Conservation (phyloP, 148 eudicot species). For the Polygonum aviculare region DNA sequence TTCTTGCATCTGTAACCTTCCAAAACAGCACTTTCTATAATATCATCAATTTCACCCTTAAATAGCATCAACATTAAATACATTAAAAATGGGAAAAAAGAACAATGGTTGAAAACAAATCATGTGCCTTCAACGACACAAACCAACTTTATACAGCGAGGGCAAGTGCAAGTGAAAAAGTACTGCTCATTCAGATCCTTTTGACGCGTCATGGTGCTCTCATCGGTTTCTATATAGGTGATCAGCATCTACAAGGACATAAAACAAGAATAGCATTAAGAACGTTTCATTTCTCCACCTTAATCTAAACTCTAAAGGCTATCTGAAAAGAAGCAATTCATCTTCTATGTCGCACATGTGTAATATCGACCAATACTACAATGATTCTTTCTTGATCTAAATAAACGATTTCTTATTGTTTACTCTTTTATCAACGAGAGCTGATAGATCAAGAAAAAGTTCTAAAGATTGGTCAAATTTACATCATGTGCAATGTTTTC, state of each 20-base stretch:
- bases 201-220: conserved; percentile 78
- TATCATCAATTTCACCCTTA: conserved; percentile 81
- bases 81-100: background rate
- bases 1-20: conserved; percentile 85
- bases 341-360: background rate
- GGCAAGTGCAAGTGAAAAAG: conserved; percentile 68
- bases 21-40: conserved; percentile 74
- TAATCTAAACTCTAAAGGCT: background rate
- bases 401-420: background rate
- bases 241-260: conserved; percentile 49
- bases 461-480: background rate
- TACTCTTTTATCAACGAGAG: background rate
- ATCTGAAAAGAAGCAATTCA: background rate
- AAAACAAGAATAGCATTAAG: background rate
- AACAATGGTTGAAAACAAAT: background rate
- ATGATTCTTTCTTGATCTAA: background rate
- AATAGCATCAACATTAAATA: conserved; percentile 11
- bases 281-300: too few relatives aligned
- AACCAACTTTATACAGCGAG: conserved; percentile 73
- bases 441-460: background rate
- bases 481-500: background rate
- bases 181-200: conserved; percentile 82
- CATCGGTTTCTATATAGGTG: conserved; percentile 93
- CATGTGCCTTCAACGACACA: conserved; percentile 12
- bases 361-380: background rate